These are phyloP conservation scores for Lactarius tabidus DNA, from an alignment of 768 basidiomycete species.

Conservation along the genomic window DNA sequence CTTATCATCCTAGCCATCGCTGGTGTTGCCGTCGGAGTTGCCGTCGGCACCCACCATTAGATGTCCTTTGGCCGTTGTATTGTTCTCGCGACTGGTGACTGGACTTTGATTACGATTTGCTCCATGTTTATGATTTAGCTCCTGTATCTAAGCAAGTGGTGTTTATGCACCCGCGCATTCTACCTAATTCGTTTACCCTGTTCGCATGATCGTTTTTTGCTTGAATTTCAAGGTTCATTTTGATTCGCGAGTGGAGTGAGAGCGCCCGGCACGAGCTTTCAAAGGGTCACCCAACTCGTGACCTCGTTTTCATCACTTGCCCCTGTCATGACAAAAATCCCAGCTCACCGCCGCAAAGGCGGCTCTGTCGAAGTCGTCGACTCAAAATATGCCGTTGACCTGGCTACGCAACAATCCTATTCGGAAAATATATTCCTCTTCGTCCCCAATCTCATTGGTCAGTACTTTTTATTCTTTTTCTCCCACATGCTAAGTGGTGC, in stretches of 20 bases:
- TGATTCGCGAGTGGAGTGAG: neutral
- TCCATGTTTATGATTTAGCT: constrained; percentile 15
- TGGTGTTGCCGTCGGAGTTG: constrained; percentile 55
- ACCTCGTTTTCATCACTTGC: neutral
- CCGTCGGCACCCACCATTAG: constrained; percentile 26
- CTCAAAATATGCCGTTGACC: constrained; percentile 80
- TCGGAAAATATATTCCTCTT: constrained; percentile 98
- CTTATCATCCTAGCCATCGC: constrained; percentile 53
- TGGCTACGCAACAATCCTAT: constrained; percentile 80
- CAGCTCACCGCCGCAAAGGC: constrained; percentile 38
- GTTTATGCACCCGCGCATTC: constrained; percentile 7
- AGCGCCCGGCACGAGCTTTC: neutral
- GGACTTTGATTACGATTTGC: constrained; percentile 10
- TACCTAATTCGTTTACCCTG: constrained; percentile 12
- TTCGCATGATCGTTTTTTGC: neutral
- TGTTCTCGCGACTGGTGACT: neutral
- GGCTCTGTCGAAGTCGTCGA: constrained; percentile 68
- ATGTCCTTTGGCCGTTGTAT: constrained; percentile 3
- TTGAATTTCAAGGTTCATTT: neutral
- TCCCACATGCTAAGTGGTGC: constrained; percentile 14
- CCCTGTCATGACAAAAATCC: constrained; percentile 25
- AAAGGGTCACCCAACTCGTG: neutral
- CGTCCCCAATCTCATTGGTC: constrained; percentile 93
- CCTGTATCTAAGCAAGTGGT: constrained; percentile 3
- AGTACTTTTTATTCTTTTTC: constrained; percentile 29